Evolutionary conservation across 2,329 filamentous ascomycete genomes (phyloP).

Genomic region (Ilyonectria robusta): DNA sequence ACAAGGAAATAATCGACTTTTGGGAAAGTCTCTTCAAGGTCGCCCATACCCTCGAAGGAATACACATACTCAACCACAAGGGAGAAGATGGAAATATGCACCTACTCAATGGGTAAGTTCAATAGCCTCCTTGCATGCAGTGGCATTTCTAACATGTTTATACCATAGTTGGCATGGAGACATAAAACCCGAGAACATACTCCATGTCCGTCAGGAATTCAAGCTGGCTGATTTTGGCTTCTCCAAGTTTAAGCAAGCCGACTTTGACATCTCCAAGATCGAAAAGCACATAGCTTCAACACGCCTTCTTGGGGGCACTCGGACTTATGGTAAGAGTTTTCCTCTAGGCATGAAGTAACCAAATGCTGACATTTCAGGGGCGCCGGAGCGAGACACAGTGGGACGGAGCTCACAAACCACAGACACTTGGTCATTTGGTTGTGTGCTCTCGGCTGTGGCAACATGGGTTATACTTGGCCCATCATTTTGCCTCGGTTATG

Average conservation of each 20-base stretch:
- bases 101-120: slow-evolving; percentile 4
- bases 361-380: neutral
- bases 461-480: slow-evolving; percentile 13
- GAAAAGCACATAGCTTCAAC: neutral
- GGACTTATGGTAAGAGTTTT: slow-evolving; percentile 5
- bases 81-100: neutral
- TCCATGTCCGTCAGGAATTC: slow-evolving; percentile 1
- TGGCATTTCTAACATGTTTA: neutral
- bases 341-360: neutral
- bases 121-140: neutral
- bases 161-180: slow-evolving; percentile 13
- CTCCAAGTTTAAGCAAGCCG: slow-evolving; percentile 13
- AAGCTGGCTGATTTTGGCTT: slow-evolving; percentile 18
- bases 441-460: slow-evolving; percentile 9
- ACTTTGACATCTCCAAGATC: slow-evolving; percentile 14
- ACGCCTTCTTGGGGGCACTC: neutral
- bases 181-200: slow-evolving; percentile 8
- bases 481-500: neutral
- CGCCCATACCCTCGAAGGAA: neutral
- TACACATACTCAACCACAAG: neutral
- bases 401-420: neutral
- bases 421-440: slow-evolving; percentile 23
- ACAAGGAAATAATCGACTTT: slow-evolving; percentile 9
- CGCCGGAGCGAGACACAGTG: neutral
- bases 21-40: slow-evolving; percentile 13